phyloP scores from a whole-genome alignment of 345 rosid species.

The Euclidium syriacum region DNA sequence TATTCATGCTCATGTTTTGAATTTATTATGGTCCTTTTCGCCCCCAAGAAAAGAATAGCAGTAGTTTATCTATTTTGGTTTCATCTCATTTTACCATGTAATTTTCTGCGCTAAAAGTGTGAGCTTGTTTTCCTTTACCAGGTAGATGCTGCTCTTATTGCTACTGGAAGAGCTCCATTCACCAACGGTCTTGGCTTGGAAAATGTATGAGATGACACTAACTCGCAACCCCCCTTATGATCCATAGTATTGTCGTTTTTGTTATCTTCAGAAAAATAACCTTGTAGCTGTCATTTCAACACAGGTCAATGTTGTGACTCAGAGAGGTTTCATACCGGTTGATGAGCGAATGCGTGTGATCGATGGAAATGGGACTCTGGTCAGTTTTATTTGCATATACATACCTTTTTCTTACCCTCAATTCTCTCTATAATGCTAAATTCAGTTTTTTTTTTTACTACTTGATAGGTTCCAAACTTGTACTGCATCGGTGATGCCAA shows the following conservation, averaged over 20 bases:
- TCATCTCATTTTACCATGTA: not conserved
- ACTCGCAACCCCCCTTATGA: not conserved
- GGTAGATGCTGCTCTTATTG: constrained; percentile 98
- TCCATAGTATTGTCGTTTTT: not conserved
- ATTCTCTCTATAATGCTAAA: not conserved
- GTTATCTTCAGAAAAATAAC: constrained; percentile 9
- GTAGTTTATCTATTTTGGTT: not conserved
- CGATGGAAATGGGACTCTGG: constrained; percentile 81
- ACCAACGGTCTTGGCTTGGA: constrained; percentile 97
- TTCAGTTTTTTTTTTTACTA: constrained; percentile 16
- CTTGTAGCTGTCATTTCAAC: constrained; percentile 1
- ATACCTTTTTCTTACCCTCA: not conserved
- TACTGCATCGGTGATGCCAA: constrained; percentile 95
- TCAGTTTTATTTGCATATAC: constrained; percentile 24
- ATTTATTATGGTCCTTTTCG: not conserved
- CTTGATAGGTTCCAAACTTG: constrained; percentile 69
- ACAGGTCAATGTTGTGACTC: constrained; percentile 86
- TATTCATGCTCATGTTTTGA: not conserved
- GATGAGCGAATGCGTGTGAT: constrained; percentile 86
- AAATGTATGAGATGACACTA: constrained; percentile 46
- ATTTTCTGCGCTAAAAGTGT: constrained; percentile 3
- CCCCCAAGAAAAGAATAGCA: not conserved
- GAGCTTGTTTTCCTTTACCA: constrained; percentile 29
- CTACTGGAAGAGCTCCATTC: constrained; percentile 99
- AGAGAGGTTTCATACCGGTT: constrained; percentile 88